phyloP scores from a whole-genome alignment of 371 early-diverging fungal species.

The Encephalitozoon hellem region DNA sequence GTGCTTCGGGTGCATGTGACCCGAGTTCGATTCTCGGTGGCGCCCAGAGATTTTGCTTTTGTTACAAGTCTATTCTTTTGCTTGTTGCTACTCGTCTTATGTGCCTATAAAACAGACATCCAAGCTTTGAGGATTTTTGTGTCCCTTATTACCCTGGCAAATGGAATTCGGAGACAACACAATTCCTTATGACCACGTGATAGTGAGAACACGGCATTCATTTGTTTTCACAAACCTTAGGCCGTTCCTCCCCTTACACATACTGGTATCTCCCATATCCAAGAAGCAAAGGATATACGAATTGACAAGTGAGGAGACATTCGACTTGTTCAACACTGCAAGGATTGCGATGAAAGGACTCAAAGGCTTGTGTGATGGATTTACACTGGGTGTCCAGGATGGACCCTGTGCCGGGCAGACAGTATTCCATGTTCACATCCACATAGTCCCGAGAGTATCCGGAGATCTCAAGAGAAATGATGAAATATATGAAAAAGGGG shows the following conservation, averaged over 20 bases:
- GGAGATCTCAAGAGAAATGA: conserved; percentile 63
- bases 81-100: too few species aligned
- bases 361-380: not conserved
- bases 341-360: conserved; percentile 2
- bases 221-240: conserved; percentile 44
- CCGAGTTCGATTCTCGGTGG: conserved; percentile 52
- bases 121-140: too few species aligned
- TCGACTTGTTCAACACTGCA: conserved; percentile 41
- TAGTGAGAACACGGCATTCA: conserved; percentile 29
- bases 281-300: conserved; percentile 16
- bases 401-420: conserved; percentile 78
- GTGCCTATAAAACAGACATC: too few species aligned
- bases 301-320: conserved; percentile 30
- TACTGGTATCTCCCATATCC: conserved; percentile 47
- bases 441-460: conserved; percentile 72
- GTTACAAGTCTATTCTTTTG: not conserved
- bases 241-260: conserved; percentile 49
- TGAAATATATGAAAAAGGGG: conserved; percentile 31
- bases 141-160: not conserved
- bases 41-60: conserved; percentile 25
- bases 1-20: conserved; percentile 51
- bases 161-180: conserved; percentile 37
- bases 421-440: conserved; percentile 80
- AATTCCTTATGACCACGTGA: conserved; percentile 43
- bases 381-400: conserved; percentile 62